These are phyloP conservation scores for Hypoxylon rickii DNA, from an alignment of 495 filamentous ascomycete genomes.

Conservation along the genomic window DNA sequence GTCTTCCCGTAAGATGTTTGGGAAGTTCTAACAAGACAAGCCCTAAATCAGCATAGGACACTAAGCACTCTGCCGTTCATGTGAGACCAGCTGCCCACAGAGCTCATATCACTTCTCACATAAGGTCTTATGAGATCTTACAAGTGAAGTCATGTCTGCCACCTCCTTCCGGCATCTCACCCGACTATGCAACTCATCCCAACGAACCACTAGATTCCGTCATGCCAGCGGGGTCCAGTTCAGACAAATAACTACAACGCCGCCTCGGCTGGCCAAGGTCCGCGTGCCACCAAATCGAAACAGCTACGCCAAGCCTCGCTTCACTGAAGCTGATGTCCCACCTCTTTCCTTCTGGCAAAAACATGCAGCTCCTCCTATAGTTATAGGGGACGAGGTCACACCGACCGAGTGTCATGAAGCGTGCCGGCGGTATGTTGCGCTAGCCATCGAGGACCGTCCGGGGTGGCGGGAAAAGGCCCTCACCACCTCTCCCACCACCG, in stretches of 20 bases:
- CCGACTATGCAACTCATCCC: too few relatives aligned
- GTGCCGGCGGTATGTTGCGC: conserved; percentile 28
- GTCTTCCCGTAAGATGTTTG: too few relatives aligned
- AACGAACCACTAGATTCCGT: too few relatives aligned
- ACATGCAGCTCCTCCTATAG: neutral
- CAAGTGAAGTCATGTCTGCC: neutral
- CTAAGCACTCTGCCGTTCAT: too few relatives aligned
- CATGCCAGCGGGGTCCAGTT: neutral
- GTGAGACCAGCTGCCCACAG: too few relatives aligned
- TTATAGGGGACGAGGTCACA: conserved; percentile 25
- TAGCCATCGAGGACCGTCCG: conserved; percentile 15
- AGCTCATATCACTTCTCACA: neutral
- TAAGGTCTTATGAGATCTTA: neutral
- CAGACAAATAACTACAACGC: neutral
- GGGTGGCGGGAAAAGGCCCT: conserved; percentile 1
- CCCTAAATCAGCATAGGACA: too few relatives aligned
- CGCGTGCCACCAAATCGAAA: neutral
- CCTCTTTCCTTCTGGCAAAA: conserved; percentile 30
- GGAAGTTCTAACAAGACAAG: too few relatives aligned
- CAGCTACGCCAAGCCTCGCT: conserved; percentile 4
- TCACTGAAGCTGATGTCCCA: conserved; percentile 37
- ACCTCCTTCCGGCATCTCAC: neutral
- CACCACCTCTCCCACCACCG: neutral
- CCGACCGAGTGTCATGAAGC: conserved; percentile 26
- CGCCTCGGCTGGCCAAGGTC: neutral